Evolutionary conservation across 495 filamentous ascomycete species (phyloP).

Genomic region (Podospora pseudopauciseta): DNA sequence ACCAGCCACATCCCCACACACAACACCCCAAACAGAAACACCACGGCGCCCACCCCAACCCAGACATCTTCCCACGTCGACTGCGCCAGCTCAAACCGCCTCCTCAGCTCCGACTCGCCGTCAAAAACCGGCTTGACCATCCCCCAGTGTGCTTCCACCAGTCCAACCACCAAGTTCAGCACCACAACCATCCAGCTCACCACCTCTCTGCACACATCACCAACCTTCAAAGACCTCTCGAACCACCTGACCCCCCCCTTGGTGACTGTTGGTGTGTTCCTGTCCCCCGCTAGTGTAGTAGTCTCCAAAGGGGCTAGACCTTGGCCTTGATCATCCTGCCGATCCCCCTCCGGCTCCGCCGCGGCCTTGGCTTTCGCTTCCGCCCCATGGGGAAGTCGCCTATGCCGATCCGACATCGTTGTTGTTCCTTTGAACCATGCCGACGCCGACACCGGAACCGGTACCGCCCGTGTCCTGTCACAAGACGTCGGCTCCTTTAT

Average conservation of each 20-base stretch:
- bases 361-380: conserved; percentile 11
- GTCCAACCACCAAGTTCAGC: conserved; percentile 12
- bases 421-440: background rate
- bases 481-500: conserved; percentile 5
- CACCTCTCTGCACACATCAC: background rate
- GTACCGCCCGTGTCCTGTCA: background rate
- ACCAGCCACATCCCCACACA: conserved; percentile 19
- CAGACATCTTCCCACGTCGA: conserved; percentile 25
- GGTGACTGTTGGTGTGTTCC: too few species aligned
- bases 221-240: background rate
- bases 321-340: background rate
- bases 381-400: conserved; percentile 6
- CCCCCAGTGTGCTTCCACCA: conserved; percentile 28
- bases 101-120: conserved; percentile 26
- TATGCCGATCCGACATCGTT: conserved; percentile 15
- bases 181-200: conserved; percentile 5
- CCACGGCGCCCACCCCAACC: conserved; percentile 23
- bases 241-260: background rate
- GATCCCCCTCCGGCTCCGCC: conserved; percentile 10
- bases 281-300: background rate
- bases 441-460: conserved; percentile 15
- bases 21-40: conserved; percentile 22
- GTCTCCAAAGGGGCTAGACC: background rate
- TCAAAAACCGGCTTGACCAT: conserved; percentile 32
- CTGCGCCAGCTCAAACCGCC: conserved; percentile 16